Percentiles rank a stretch among this genome's conserved stretches.
These are phyloP conservation scores for Pyrus betulifolia DNA, from an alignment of 306 rosid genomes.

Conservation along the genomic window DNA sequence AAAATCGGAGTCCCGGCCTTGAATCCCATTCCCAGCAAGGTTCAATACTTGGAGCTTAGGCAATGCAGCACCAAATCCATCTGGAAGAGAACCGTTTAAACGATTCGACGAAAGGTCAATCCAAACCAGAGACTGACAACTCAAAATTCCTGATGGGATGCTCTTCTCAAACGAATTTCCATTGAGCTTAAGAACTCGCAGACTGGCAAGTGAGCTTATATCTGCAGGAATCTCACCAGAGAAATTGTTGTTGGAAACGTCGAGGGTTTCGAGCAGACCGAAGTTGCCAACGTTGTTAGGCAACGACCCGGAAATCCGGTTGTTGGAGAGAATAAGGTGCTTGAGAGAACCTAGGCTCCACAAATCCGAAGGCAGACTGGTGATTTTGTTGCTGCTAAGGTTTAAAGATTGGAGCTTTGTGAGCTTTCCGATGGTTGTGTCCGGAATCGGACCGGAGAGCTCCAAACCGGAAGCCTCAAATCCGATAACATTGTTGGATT, in stretches of 20 bases:
- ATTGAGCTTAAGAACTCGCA: constrained; percentile 53
- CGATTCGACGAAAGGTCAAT: constrained; percentile 74
- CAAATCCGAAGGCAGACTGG: constrained; percentile 72
- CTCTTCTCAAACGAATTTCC: constrained; percentile 47
- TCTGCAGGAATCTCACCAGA: constrained; percentile 71
- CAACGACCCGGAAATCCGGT: constrained; percentile 68
- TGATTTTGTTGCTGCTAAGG: constrained; percentile 82
- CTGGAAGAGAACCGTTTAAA: constrained; percentile 71
- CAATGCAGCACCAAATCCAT: constrained; percentile 73
- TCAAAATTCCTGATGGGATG: constrained; percentile 61
- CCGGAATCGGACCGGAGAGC: constrained; percentile 75
- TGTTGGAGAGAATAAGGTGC: constrained; percentile 61
- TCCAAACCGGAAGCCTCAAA: constrained; percentile 48
- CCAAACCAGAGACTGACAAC: constrained; percentile 52
- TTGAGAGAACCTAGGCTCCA: constrained; percentile 79
- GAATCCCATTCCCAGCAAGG: constrained; percentile 64
- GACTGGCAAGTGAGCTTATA: constrained; percentile 50
- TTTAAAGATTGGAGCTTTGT: constrained; percentile 60
- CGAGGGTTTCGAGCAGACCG: constrained; percentile 62
- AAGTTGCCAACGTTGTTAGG: constrained; percentile 83
- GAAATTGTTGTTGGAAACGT: constrained; percentile 61
- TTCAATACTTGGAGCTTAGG: constrained; percentile 68
- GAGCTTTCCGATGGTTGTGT: constrained; percentile 77
- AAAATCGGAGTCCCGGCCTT: constrained; percentile 52
- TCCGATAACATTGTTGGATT: constrained; percentile 35